Evolutionary conservation across 305 asterid genomes (phyloP).

Genomic region (Solanum chacoense): DNA sequence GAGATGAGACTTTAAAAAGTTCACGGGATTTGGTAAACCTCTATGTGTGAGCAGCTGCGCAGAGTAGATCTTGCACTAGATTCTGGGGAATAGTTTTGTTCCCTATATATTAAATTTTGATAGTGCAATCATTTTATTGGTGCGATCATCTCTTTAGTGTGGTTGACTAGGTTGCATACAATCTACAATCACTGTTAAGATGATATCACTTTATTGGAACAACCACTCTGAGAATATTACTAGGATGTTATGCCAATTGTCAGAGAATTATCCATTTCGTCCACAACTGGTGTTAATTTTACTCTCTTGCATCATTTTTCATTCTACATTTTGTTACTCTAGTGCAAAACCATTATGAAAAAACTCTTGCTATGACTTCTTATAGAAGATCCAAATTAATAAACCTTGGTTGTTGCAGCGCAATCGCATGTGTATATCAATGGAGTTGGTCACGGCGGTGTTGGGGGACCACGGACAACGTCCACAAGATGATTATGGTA

Average conservation of each 20-base stretch:
- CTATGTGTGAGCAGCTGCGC: neutral
- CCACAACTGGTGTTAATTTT: neutral
- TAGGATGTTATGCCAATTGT: neutral
- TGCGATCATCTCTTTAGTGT: neutral
- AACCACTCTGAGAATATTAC: neutral
- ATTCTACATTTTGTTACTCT: neutral
- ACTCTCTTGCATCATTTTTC: neutral
- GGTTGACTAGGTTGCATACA: neutral
- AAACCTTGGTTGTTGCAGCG: constrained; percentile 27
- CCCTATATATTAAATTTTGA: neutral
- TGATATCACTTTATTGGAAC: neutral
- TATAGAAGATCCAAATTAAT: neutral
- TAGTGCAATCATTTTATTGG: neutral
- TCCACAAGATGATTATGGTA: constrained; percentile 91
- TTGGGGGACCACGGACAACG: constrained; percentile 98
- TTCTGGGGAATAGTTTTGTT: neutral
- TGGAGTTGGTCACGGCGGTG: constrained; percentile 98
- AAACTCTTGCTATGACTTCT: neutral
- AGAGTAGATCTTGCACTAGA: neutral
- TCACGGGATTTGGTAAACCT: neutral
- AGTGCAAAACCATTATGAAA: neutral
- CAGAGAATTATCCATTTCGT: neutral
- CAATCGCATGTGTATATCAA: constrained; percentile 76
- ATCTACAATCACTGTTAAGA: neutral
- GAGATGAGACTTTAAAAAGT: neutral